These are phyloP conservation scores for Croton laevigatus DNA, from an alignment of 441 rosid genomes.

Conservation along the genomic window DNA sequence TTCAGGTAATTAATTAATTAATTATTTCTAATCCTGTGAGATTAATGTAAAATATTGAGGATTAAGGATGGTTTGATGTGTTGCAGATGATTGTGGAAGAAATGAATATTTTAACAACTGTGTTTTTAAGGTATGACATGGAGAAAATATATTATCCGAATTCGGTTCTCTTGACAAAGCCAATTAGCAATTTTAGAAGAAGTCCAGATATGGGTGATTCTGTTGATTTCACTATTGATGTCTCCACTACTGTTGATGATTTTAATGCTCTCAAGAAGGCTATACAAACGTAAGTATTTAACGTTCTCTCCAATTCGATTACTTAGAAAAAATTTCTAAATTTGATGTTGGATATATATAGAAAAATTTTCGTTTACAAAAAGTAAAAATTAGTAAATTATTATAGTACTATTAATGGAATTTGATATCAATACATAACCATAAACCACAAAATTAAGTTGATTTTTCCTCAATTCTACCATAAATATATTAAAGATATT, in stretches of 20 bases:
- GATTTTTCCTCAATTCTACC: too few relatives aligned
- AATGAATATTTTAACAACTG: slow-evolving; percentile 44
- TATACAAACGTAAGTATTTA: slow-evolving; percentile 32
- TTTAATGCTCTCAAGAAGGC: slow-evolving; percentile 40
- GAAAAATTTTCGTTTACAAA: too few relatives aligned
- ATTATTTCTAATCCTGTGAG: background rate
- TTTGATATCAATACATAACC: too few relatives aligned
- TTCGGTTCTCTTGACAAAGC: slow-evolving; percentile 41
- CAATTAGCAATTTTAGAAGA: slow-evolving; percentile 46
- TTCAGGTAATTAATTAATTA: slow-evolving; percentile 27
- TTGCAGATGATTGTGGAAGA: slow-evolving; percentile 53
- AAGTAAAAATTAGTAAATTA: too few relatives aligned
- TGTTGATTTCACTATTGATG: slow-evolving; percentile 41
- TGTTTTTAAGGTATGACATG: slow-evolving; percentile 41
- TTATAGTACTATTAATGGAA: too few relatives aligned
- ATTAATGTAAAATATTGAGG: background rate
- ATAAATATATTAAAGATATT: too few relatives aligned
- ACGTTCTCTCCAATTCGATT: too few relatives aligned
- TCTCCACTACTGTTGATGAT: slow-evolving; percentile 38
- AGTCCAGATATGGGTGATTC: slow-evolving; percentile 55
- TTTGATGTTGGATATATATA: too few relatives aligned
- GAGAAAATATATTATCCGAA: slow-evolving; percentile 55
- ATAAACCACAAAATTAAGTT: too few relatives aligned
- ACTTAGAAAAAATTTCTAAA: too few relatives aligned
- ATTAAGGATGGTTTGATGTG: too few relatives aligned